These are phyloP conservation scores for Xylaria hypoxylon DNA, from an alignment of 2,329 filamentous ascomycete species.

Conservation along the genomic window DNA sequence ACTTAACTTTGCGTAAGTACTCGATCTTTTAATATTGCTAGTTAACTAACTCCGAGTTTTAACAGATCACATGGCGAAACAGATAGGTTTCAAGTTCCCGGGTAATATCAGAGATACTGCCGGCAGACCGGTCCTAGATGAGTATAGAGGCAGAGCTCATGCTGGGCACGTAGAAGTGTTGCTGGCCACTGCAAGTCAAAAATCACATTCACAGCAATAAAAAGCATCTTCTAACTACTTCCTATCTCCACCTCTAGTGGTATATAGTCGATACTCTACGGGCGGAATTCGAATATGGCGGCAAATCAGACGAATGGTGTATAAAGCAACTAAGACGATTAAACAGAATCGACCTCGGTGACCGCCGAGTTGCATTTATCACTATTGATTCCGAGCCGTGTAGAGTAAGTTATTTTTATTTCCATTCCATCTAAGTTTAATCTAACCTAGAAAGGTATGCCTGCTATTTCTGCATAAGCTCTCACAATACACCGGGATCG, in stretches of 20 bases:
- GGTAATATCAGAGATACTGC: slow-evolving; percentile 40
- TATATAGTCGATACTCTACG: slow-evolving; percentile 7
- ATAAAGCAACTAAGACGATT: slow-evolving; percentile 35
- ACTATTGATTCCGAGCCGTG: slow-evolving; percentile 45
- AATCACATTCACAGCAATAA: background rate
- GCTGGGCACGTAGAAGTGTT: slow-evolving; percentile 47
- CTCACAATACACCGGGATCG: slow-evolving; percentile 37
- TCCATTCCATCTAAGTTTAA: no score
- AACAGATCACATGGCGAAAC: slow-evolving; percentile 36
- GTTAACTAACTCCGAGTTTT: background rate
- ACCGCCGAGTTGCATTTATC: slow-evolving; percentile 34
- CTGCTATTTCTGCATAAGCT: slow-evolving; percentile 41
- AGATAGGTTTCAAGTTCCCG: slow-evolving; percentile 41
- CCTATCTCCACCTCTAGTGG: slow-evolving; percentile 11
- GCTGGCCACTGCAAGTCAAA: slow-evolving; percentile 37
- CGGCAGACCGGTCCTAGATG: slow-evolving; percentile 1
- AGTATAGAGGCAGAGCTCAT: slow-evolving; percentile 42
- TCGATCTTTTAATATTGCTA: background rate
- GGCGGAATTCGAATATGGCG: background rate
- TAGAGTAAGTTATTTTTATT: background rate
- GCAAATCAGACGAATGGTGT: slow-evolving; percentile 18
- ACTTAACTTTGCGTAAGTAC: slow-evolving; percentile 35
- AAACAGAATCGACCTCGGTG: slow-evolving; percentile 18
- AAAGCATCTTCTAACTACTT: background rate
- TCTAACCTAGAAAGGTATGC: slow-evolving; percentile 24